Evolutionary conservation across 495 filamentous ascomycete genomes (phyloP).

Genomic region (Elasticomyces elasticus): DNA sequence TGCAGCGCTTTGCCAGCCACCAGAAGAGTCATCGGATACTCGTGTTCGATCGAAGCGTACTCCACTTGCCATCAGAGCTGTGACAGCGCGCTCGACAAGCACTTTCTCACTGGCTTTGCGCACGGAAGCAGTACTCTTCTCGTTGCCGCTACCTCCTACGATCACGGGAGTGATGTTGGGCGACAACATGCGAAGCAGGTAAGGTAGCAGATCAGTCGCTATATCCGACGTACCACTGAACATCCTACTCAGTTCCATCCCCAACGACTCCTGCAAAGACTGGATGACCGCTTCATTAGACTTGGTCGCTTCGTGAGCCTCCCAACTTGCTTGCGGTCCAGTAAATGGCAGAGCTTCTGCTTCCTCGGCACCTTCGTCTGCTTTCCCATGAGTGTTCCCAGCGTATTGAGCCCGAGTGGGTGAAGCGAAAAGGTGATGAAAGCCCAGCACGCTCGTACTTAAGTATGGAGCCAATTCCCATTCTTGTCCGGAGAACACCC

Average conservation of each 20-base stretch:
- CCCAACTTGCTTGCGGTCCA: slow-evolving; percentile 67
- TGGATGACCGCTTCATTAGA: slow-evolving; percentile 48
- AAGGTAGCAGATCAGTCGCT: slow-evolving; percentile 72
- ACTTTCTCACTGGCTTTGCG: slow-evolving; percentile 72
- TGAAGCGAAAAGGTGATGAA: slow-evolving; percentile 81
- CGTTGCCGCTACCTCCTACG: slow-evolving; percentile 35
- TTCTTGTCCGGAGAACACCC: slow-evolving; percentile 65
- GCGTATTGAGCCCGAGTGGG: slow-evolving; percentile 26
- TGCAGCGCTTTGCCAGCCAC: slow-evolving; percentile 26
- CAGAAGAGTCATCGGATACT: slow-evolving; percentile 45
- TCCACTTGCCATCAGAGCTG: slow-evolving; percentile 66
- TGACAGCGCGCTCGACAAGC: slow-evolving; percentile 68
- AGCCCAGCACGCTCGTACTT: slow-evolving; percentile 72
- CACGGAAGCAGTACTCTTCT: slow-evolving; percentile 61
- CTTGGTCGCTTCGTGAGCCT: slow-evolving; percentile 67
- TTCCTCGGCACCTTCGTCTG: slow-evolving; percentile 31
- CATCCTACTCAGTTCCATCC: slow-evolving; percentile 51
- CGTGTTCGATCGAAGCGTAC: slow-evolving; percentile 73
- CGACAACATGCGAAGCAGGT: slow-evolving; percentile 68
- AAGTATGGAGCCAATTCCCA: slow-evolving; percentile 85
- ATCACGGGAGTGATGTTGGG: slow-evolving; percentile 90
- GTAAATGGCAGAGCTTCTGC: slow-evolving; percentile 59
- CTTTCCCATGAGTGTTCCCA: not conserved
- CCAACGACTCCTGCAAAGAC: slow-evolving; percentile 46
- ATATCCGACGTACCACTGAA: slow-evolving; percentile 69